Base-by-base conservation (phyloP, 345 rosid species). In the thale cress (Arabidopsis thaliana) region DNA sequence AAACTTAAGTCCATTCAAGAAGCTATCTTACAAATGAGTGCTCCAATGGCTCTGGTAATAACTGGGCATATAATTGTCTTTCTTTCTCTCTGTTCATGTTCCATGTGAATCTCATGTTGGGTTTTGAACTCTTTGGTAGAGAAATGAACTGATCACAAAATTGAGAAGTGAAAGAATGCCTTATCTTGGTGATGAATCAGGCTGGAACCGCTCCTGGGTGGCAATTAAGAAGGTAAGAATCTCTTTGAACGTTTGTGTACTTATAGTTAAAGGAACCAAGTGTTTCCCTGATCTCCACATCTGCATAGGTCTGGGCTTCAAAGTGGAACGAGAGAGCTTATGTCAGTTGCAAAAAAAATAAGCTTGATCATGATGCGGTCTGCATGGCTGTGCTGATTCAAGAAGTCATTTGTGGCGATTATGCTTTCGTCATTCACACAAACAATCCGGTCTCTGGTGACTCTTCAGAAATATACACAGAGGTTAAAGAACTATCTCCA, bases 291-390 rank as follows among this genome's bases (percentile, higher is more conserved):
- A 63, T 69, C 34, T 20, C 44, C 8, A 28, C 45, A 61, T 57
- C 37, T 41, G 25, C 22, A 37, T 74, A 95, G 99, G 97, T 95
- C 28, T 95, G 99, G 99, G 97, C 96, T 73, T 95, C 99, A 33
- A 95, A 95, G 68, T 95, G 97, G 99, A 92, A 95, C 38, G 97
- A 92, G 83, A 89, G 99, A 83, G 97, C 99, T 44, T 95, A 89
- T 80, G 80, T 89, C 77, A 95, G 97, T 86, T 85, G 93, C 52
- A 90, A 84, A 74, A 95, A 83, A 86, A 79, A 74, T 25, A 92
- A 82, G 82, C 46, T 95, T 71, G 92, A 92, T 74, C 97, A 90
- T 79, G 97, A 92, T 61, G 82, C 80, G 67, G 89, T 95, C 61
- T 86, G 96, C 84, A 90, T 95, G 99, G 97, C 97, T 68, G 97